A percentile compares a stretch with the other conserved stretches of the same genome.
These are phyloP conservation scores for Gossypium davidsonii DNA, from an alignment of 441 rosid genomes.

Conservation along the genomic window DNA sequence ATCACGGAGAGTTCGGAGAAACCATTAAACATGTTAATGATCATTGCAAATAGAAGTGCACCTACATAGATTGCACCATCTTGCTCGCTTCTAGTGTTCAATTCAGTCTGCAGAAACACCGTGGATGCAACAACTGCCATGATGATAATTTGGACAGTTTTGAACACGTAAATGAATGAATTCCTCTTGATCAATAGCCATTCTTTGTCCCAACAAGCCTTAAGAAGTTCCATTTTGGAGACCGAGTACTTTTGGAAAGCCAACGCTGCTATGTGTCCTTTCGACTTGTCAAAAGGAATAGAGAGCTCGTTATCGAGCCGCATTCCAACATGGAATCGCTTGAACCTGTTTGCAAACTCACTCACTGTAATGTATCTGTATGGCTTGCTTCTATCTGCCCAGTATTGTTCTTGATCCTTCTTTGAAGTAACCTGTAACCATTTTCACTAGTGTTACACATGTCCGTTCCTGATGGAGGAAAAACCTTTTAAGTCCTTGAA, in stretches of 20 bases:
- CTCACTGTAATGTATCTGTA: slow-evolving; percentile 56
- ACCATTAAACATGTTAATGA: slow-evolving; percentile 76
- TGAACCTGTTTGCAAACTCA: slow-evolving; percentile 53
- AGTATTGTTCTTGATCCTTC: slow-evolving; percentile 88
- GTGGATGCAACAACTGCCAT: slow-evolving; percentile 58
- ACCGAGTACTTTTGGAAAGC: slow-evolving; percentile 54
- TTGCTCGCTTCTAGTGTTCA: slow-evolving; percentile 38
- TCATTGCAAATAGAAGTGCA: slow-evolving; percentile 51
- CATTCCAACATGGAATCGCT: slow-evolving; percentile 63
- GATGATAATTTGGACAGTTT: slow-evolving; percentile 58
- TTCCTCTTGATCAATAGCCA: slow-evolving; percentile 70
- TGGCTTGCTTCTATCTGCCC: slow-evolving; percentile 50
- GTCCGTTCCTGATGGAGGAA: too few species aligned
- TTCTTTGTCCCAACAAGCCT: slow-evolving; percentile 74
- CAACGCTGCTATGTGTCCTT: slow-evolving; percentile 64
- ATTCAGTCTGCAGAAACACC: slow-evolving; percentile 46
- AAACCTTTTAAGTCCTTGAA: too few species aligned
- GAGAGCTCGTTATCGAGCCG: slow-evolving; percentile 48
- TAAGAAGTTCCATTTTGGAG: slow-evolving; percentile 51
- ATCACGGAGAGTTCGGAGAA: slow-evolving; percentile 60
- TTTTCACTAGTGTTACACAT: neutral
- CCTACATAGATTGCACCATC: slow-evolving; percentile 57
- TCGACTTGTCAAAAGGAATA: slow-evolving; percentile 45
- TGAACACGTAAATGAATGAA: slow-evolving; percentile 55
- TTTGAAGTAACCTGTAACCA: slow-evolving; percentile 65